Base-by-base conservation (phyloP, 129 eudicot species). In the Solidago caesia region DNA sequence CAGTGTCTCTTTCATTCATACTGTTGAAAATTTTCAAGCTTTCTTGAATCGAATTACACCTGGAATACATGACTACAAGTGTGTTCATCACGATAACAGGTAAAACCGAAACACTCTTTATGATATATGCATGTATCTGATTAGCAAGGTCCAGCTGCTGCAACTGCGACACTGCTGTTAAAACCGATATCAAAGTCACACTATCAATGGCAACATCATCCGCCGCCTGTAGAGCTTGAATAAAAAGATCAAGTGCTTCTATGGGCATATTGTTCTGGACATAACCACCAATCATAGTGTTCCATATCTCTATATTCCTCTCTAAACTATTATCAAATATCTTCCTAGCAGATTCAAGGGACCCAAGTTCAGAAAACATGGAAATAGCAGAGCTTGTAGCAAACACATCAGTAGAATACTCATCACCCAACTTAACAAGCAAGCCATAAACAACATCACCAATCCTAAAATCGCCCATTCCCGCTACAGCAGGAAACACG, bases 241-340 rank as follows among this genome's bases (percentile, higher is more conserved):
- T 9, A 68, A 94, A 90, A 44, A 88, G 89, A 72, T 88, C 81
- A 62, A 94, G 77, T 3, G 98, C 98, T 67, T 85, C 85, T 64
- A 79, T 16, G 0, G 85, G 86, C 68, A 81, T 27, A 44, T 80
- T 80, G 58, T 90, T 88, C 68, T 85, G 89, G 68, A 90, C 80
- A 75, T 90, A 94, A 39, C 96, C 97, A 41, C 89, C 85, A 49
- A 94, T 90, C 97, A 94, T 90, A 45, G 96, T 82, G 84, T 90
- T 94, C 98, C 97, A 90, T 65, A 94, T 78, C 87, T 90, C 96
- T 5, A 89, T 86, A 87, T 87, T 94, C 69, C 76, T 88, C 70
- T 76, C 88, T 56, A 85, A 71, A 79, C 91, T 60, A 72, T 72
- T 72, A 67, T 90, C 96, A 77, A 94, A 94, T 15, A 90, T 51